Evolutionary conservation across 1,284 basidiomycete genomes (phyloP).

Genomic region (Ceratobasidium theobromae): DNA sequence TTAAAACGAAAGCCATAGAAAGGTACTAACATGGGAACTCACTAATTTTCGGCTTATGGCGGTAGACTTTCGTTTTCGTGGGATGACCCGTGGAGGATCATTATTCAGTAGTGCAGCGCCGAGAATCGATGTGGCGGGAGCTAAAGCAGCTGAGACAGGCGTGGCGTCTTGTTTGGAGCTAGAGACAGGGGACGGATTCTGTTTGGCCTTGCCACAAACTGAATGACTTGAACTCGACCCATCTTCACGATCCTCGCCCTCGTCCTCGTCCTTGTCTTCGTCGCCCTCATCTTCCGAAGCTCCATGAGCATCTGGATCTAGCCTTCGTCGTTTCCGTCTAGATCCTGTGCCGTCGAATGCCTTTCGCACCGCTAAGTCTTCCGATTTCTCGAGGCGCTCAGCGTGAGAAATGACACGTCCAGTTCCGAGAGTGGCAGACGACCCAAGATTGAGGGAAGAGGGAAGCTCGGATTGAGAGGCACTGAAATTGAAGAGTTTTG

Average conservation of each 20-base stretch:
- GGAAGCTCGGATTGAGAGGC: constrained; percentile 70
- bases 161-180: neutral
- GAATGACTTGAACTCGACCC: neutral
- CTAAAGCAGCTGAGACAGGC: neutral
- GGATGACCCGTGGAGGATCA: constrained; percentile 4
- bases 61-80: constrained; percentile 8
- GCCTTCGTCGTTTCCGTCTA: constrained; percentile 27
- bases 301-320: constrained; percentile 16
- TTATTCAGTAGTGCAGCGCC: constrained; percentile 1
- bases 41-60: constrained; percentile 8
- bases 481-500: constrained; percentile 47
- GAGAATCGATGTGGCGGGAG: neutral
- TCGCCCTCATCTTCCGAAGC: constrained; percentile 30
- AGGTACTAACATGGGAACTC: neutral
- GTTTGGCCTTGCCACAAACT: neutral
- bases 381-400: constrained; percentile 57
- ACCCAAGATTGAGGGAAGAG: constrained; percentile 59
- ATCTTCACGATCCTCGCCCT: constrained; percentile 34
- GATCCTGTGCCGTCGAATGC: constrained; percentile 49
- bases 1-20: neutral
- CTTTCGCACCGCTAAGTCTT: constrained; percentile 61
- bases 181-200: neutral
- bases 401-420: constrained; percentile 61
- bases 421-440: constrained; percentile 77
- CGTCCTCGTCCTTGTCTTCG: constrained; percentile 46